phyloP scores from a whole-genome alignment of 106 monocot genomes.

The Dioscorea dumetorum region DNA sequence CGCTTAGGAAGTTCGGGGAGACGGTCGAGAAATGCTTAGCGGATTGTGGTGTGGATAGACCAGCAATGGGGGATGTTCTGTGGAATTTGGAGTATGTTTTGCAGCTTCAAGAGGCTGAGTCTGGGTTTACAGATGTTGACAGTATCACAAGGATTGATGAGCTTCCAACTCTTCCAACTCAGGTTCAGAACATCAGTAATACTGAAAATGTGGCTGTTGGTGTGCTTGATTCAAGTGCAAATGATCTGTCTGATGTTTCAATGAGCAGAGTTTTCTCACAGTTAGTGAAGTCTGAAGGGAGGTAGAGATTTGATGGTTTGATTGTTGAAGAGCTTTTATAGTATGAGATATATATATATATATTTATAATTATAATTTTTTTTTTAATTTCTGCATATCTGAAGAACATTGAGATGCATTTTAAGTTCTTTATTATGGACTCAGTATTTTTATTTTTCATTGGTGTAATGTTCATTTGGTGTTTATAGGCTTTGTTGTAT shows the following conservation, averaged over 20 bases:
- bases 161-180: constrained; percentile 22
- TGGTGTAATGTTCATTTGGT: no score
- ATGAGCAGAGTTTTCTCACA: constrained; percentile 84
- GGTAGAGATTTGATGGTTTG: constrained; percentile 15
- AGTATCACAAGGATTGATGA: constrained; percentile 40
- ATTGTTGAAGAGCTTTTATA: no score
- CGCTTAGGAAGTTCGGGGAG: constrained; percentile 53
- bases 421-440: no score
- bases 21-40: constrained; percentile 65
- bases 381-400: no score
- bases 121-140: constrained; percentile 18
- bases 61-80: constrained; percentile 64
- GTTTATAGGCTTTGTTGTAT: no score
- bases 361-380: no score
- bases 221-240: neutral
- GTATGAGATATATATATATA: no score
- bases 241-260: constrained; percentile 51
- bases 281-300: constrained; percentile 71
- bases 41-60: constrained; percentile 58
- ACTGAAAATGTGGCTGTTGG: neutral
- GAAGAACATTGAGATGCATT: no score
- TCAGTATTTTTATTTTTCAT: no score
- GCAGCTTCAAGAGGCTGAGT: constrained; percentile 53
- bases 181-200: constrained; percentile 21
- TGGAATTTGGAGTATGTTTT: constrained; percentile 66